These are phyloP conservation scores for Phylloporus sp. DNA, from an alignment of 1,284 basidiomycete genomes.

Conservation along the genomic window DNA sequence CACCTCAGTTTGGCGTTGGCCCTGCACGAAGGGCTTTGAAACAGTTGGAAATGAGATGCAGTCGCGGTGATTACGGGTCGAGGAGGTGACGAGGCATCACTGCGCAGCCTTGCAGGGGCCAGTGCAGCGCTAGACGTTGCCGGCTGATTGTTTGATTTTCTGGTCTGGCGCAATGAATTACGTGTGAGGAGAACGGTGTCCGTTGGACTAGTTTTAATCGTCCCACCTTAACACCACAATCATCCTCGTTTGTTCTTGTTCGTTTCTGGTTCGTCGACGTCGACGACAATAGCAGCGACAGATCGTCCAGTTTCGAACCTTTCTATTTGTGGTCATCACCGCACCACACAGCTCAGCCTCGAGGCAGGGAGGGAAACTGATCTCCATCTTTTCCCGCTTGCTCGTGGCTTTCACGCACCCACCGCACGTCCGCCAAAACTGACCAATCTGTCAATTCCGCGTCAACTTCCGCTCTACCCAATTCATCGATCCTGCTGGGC, in stretches of 20 bases:
- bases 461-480: constrained; percentile 40
- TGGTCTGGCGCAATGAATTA: constrained; percentile 13
- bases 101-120: constrained; percentile 19
- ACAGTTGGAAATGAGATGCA: constrained; percentile 6
- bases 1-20: constrained; percentile 22
- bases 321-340: constrained; percentile 33
- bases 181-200: constrained; percentile 17
- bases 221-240: constrained; percentile 34
- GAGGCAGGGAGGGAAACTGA: constrained; percentile 37
- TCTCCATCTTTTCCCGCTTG: constrained; percentile 40
- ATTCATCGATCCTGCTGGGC: constrained; percentile 40
- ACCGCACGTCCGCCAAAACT: constrained; percentile 43
- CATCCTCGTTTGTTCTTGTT: constrained; percentile 26
- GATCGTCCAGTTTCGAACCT: constrained; percentile 30
- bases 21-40: constrained; percentile 8
- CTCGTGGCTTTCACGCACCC: constrained; percentile 47
- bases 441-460: constrained; percentile 39
- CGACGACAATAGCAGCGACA: constrained; percentile 19
- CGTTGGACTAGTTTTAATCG: constrained; percentile 14
- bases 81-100: constrained; percentile 9
- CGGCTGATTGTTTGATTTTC: constrained; percentile 1
- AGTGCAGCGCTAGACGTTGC: constrained; percentile 1
- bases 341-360: constrained; percentile 33
- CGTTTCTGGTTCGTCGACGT: constrained; percentile 9
- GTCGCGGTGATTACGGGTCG: constrained; percentile 15